Evolutionary conservation across 129 eudicot genomes (phyloP).

Genomic region (Logfia minima): DNA sequence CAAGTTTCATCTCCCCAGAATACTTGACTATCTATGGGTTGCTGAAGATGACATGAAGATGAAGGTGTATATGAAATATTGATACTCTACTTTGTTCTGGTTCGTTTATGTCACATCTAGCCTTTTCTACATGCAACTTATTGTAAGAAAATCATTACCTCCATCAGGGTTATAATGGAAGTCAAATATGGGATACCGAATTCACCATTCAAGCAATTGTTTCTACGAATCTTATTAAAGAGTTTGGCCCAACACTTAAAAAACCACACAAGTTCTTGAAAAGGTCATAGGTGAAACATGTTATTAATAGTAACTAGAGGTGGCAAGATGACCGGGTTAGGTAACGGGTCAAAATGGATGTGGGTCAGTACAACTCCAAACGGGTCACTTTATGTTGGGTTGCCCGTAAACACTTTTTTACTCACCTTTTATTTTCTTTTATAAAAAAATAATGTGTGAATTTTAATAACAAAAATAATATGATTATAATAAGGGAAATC

Average conservation of each 20-base stretch:
- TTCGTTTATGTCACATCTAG: too few relatives aligned
- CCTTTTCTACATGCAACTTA: too few relatives aligned
- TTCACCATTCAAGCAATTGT: constrained; percentile 81
- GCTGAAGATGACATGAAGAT: constrained; percentile 99
- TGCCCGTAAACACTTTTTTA: constrained; percentile 16
- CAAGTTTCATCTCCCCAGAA: constrained; percentile 84
- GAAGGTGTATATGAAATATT: constrained; percentile 56
- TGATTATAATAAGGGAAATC: too few relatives aligned
- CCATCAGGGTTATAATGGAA: constrained; percentile 92
- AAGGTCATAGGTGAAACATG: constrained; percentile 56
- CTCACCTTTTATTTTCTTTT: too few relatives aligned
- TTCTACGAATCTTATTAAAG: constrained; percentile 62
- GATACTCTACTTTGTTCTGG: constrained; percentile 1
- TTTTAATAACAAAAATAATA: too few relatives aligned
- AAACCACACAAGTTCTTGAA: constrained; percentile 70
- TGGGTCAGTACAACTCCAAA: too few relatives aligned
- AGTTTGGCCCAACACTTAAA: constrained; percentile 62
- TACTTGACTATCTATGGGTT: constrained; percentile 81
- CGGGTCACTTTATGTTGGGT: too few relatives aligned
- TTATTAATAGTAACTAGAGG: too few relatives aligned
- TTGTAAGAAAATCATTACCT: neutral
- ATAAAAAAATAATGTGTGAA: too few relatives aligned
- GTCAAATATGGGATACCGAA: constrained; percentile 89
- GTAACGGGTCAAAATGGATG: too few relatives aligned
- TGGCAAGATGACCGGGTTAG: too few relatives aligned